Evolutionary conservation across 2,329 filamentous ascomycete genomes (phyloP).

Genomic region (Curvularia sp.): DNA sequence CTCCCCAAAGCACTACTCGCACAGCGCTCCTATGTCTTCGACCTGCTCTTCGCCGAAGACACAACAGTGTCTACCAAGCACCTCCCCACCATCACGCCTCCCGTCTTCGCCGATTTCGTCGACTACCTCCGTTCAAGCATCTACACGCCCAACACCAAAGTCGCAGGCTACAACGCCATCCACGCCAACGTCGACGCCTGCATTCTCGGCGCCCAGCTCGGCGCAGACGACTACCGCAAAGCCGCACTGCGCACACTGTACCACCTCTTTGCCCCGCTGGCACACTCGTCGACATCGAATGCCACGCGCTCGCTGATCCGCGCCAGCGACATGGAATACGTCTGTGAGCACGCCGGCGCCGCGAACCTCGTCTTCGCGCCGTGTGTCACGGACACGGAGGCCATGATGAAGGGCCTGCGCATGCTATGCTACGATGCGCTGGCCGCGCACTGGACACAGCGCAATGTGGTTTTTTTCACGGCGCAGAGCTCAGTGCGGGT

Average conservation of each 20-base stretch:
- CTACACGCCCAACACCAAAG: slow-evolving; percentile 24
- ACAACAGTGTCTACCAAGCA: neutral
- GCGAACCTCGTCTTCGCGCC: neutral
- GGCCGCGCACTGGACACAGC: slow-evolving; percentile 23
- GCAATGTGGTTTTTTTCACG: slow-evolving; percentile 9
- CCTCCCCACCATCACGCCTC: slow-evolving; percentile 5
- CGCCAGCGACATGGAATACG: slow-evolving; percentile 19
- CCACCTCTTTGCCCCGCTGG: slow-evolving; percentile 16
- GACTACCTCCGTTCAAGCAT: slow-evolving; percentile 28
- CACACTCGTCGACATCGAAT: neutral
- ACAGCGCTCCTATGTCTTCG: slow-evolving; percentile 17
- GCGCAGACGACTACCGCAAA: slow-evolving; percentile 13
- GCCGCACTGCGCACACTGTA: slow-evolving; percentile 21
- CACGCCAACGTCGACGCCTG: slow-evolving; percentile 13
- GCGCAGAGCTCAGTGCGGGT: too few species aligned
- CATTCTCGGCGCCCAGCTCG: slow-evolving; percentile 21
- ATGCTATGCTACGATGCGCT: slow-evolving; percentile 29
- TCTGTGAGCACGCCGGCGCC: slow-evolving; percentile 12
- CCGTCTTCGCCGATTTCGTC: slow-evolving; percentile 29
- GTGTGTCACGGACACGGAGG: neutral
- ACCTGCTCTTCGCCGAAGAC: neutral
- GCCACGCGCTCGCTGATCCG: slow-evolving; percentile 9
- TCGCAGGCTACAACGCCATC: slow-evolving; percentile 18
- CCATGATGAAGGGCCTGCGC: slow-evolving; percentile 6
- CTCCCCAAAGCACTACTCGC: slow-evolving; percentile 17